Percentiles rank a stretch among this genome's conserved stretches.
Evolutionary conservation across 2,329 filamentous ascomycete genomes (phyloP).

Genomic region (Trichoderma cornu-damae): DNA sequence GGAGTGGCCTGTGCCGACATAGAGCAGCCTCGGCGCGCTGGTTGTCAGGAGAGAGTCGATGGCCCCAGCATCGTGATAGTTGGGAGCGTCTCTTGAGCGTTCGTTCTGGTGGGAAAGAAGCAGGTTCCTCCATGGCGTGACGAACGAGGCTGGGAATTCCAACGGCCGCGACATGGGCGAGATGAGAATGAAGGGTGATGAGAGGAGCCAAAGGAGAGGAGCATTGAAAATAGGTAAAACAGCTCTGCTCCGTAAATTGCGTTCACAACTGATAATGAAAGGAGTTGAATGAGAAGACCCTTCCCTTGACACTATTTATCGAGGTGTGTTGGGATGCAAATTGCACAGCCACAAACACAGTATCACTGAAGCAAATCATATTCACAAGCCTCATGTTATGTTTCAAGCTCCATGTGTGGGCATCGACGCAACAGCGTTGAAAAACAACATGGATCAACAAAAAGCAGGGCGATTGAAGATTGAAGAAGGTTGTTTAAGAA

Average conservation of each 20-base stretch:
- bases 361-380: neutral
- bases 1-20: slow-evolving; percentile 53
- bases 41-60: slow-evolving; percentile 45
- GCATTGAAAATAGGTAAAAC: too few relatives aligned
- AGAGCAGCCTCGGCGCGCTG: slow-evolving; percentile 45
- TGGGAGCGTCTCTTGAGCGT: slow-evolving; percentile 43
- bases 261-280: neutral
- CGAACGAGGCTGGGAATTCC: slow-evolving; percentile 36
- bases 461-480: neutral
- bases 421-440: too few relatives aligned
- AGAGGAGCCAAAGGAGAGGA: neutral
- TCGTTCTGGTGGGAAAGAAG: slow-evolving; percentile 32
- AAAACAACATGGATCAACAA: neutral
- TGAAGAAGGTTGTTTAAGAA: too few relatives aligned
- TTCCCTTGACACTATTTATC: too few relatives aligned
- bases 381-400: too few relatives aligned
- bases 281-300: neutral
- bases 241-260: too few relatives aligned
- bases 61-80: slow-evolving; percentile 42
- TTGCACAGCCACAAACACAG: slow-evolving; percentile 5
- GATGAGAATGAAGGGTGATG: neutral
- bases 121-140: slow-evolving; percentile 35
- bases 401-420: neutral
- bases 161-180: neutral
- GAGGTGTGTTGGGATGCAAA: neutral